phyloP scores from a whole-genome alignment of 305 asterid species.

The Solanum chacoense region DNA sequence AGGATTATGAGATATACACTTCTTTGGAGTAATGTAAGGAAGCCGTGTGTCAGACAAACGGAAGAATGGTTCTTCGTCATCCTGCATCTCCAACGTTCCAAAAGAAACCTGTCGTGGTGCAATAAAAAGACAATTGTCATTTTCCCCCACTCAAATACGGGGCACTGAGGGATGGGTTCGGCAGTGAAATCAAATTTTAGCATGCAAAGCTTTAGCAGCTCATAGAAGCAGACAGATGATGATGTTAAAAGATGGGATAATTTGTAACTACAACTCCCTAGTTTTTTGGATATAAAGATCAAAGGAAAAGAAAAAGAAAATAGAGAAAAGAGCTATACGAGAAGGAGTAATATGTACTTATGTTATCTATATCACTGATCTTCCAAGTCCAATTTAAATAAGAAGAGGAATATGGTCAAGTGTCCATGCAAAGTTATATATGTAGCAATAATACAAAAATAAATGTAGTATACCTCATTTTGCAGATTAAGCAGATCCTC shows the following conservation, averaged over 20 bases:
- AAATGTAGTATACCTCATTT: constrained; percentile 43
- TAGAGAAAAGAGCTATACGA: background rate
- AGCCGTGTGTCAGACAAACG: constrained; percentile 23
- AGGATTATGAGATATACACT: constrained; percentile 42
- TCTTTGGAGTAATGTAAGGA: constrained; percentile 29
- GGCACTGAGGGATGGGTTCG: background rate
- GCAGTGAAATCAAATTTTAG: background rate
- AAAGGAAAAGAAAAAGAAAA: background rate
- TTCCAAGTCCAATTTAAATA: background rate
- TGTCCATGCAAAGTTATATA: background rate
- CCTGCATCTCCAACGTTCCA: constrained; percentile 37
- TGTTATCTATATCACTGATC: background rate
- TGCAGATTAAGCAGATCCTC: constrained; percentile 41
- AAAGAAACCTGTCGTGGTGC: constrained; percentile 35
- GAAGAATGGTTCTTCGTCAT: constrained; percentile 23
- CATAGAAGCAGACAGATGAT: background rate
- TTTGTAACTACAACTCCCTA: background rate
- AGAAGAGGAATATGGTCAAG: background rate
- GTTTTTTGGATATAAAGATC: background rate
- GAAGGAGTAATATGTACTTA: background rate
- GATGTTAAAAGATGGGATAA: background rate
- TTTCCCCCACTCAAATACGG: background rate
- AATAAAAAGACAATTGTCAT: background rate
- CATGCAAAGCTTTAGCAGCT: background rate
- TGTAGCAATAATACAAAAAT: background rate